A percentile compares a stretch with the other conserved stretches of the same genome.
phyloP scores from a whole-genome alignment of 2,329 filamentous ascomycete genomes.

The Trichoderma citrinoviride region DNA sequence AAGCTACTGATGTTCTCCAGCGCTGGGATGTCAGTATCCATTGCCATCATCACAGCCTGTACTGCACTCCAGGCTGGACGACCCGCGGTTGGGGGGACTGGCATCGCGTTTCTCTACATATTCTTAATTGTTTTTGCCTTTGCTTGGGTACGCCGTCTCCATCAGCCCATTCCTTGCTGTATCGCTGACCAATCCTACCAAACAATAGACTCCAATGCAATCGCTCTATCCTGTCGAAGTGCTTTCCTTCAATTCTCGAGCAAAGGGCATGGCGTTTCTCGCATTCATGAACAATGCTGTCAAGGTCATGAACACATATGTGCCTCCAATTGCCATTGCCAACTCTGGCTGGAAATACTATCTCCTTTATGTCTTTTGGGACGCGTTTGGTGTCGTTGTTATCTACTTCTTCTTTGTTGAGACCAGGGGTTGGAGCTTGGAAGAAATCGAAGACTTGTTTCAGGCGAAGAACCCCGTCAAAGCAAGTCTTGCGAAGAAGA shows the following conservation, averaged over 20 bases:
- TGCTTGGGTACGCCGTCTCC: not conserved
- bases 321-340: constrained; percentile 1
- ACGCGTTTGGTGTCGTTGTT: constrained; percentile 2
- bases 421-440: constrained; percentile 4
- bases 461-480: not conserved
- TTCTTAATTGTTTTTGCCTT: constrained; percentile 6
- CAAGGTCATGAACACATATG: constrained; percentile 8
- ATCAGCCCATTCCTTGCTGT: not conserved
- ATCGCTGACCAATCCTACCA: not conserved
- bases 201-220: not conserved
- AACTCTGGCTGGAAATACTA: constrained; percentile 6
- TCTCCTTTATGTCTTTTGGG: constrained; percentile 2
- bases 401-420: constrained; percentile 6
- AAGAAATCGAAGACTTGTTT: not conserved
- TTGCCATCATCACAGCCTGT: not conserved
- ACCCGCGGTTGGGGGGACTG: not conserved
- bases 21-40: not conserved
- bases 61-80: not conserved
- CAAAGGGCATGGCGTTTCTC: constrained; percentile 4
- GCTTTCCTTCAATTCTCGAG: constrained; percentile 1
- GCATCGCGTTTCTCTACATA: not conserved
- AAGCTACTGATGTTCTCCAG: constrained; percentile 10
- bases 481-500: constrained; percentile 7
- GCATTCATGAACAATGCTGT: constrained; percentile 8
- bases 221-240: not conserved